Conservation (phyloP, 768 basidiomycete species). For the Tylopilus felleus region DNA sequence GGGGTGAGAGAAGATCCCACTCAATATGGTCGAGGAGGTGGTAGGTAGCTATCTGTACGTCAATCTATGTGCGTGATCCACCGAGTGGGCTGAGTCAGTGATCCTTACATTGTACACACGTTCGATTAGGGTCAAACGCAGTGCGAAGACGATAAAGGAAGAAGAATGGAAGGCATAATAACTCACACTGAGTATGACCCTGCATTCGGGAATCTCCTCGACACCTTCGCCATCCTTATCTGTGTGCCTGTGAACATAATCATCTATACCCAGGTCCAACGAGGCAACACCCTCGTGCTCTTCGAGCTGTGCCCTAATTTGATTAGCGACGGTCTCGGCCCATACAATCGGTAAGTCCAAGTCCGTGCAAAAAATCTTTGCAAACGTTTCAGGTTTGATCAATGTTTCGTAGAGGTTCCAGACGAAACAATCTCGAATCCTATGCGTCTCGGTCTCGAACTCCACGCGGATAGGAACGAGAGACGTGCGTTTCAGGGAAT, state of each 20-base stretch:
- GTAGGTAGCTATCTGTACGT: conserved; percentile 91
- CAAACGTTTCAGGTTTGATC: conserved; percentile 83
- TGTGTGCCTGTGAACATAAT: conserved; percentile 14
- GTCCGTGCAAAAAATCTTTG: conserved; percentile 83
- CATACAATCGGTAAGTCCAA: conserved; percentile 71
- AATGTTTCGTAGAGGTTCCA: conserved; percentile 93
- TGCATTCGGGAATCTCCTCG: conserved; percentile 71
- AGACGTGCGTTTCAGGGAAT: conserved; percentile 50
- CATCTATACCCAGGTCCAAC: conserved; percentile 60
- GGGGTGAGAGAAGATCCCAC: conserved; percentile 93
- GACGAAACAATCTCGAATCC: conserved; percentile 91
- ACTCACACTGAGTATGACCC: conserved; percentile 76
- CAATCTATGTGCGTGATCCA: conserved; percentile 57
- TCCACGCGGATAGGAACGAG: conserved; percentile 95
- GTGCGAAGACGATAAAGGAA: conserved; percentile 9
- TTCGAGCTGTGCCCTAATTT: conserved; percentile 89
- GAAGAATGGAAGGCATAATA: conserved; percentile 1
- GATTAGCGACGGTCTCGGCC: conserved; percentile 75
- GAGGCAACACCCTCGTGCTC: conserved; percentile 82
- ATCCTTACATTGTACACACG: conserved; percentile 13
- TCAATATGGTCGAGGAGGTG: conserved; percentile 95
- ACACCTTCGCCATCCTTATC: conserved; percentile 42
- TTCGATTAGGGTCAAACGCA: conserved; percentile 15
- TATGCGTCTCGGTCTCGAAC: conserved; percentile 86
- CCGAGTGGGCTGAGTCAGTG: conserved; percentile 5